phyloP scores from a whole-genome alignment of 2,329 filamentous ascomycete species.

The Sordariomycetes sp. region DNA sequence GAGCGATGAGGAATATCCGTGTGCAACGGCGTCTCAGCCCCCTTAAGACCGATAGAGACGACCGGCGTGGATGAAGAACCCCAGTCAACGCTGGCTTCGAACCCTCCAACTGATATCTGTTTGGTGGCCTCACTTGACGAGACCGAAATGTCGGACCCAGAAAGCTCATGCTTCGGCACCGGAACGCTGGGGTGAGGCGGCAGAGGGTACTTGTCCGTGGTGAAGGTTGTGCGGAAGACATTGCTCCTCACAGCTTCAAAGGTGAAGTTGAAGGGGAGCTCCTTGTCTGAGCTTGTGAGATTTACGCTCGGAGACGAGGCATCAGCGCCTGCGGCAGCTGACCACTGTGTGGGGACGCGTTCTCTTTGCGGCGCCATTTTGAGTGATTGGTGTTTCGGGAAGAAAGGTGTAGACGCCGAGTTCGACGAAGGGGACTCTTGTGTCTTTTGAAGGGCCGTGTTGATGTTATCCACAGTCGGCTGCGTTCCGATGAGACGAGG shows the following conservation, averaged over 20 bases:
- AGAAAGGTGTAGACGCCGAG: neutral
- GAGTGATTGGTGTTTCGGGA: neutral
- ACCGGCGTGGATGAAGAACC: slow-evolving; percentile 28
- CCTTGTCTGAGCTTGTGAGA: slow-evolving; percentile 12
- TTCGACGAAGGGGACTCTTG: no score
- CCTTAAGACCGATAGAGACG: slow-evolving; percentile 42
- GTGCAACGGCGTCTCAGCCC: slow-evolving; percentile 42
- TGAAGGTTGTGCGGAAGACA: slow-evolving; percentile 60
- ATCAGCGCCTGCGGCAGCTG: slow-evolving; percentile 16
- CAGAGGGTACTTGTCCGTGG: slow-evolving; percentile 49
- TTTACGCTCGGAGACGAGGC: slow-evolving; percentile 9
- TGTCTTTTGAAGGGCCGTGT: no score
- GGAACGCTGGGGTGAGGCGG: slow-evolving; percentile 55
- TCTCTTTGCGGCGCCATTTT: slow-evolving; percentile 17
- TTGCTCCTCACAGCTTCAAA: slow-evolving; percentile 55
- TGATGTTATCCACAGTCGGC: no score
- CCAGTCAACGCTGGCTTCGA: slow-evolving; percentile 7
- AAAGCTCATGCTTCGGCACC: slow-evolving; percentile 26
- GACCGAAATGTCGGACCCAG: slow-evolving; percentile 16
- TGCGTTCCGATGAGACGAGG: no score
- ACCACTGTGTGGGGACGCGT: slow-evolving; percentile 16
- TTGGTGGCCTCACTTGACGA: slow-evolving; percentile 23
- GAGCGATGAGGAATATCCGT: slow-evolving; percentile 56
- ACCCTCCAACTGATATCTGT: slow-evolving; percentile 21
- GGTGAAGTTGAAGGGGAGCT: slow-evolving; percentile 42